Evolutionary conservation across 192 early-diverging fungal species (phyloP), one percentile per base, ranked within the genome.

Genomic region (Coemansia sp.): DNA sequence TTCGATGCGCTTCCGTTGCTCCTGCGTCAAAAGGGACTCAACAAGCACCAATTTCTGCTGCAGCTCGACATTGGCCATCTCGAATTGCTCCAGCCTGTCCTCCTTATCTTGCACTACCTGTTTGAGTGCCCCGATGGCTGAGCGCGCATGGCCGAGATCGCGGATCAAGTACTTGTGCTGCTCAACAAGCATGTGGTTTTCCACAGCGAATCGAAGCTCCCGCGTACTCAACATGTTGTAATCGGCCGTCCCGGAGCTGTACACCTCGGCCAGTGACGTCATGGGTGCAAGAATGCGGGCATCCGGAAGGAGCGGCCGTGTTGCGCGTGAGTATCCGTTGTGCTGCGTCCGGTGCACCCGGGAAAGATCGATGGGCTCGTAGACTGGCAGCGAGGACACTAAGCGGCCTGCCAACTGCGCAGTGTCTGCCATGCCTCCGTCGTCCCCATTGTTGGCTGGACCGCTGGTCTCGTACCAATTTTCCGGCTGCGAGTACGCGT

Each of bases 181-280:
- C 20, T 80, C 77, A n/a, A 80, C 73, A 3, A 80, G 65, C 73
- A 80, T 74, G 13, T 74, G 73, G 63, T 80, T 80, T 32, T 80
- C 77, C 9, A 80, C 69, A 0, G 77, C 73, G 43, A 80, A 74
- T 1, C 77, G 61, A 19, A 80, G 66, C 55, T 80, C 77, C 9
- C 77, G 72, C 65, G 63, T 80, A 42, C 77, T 80, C 57, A 80
- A 54, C 22, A 62, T 38, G 13, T 22, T 41, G 59, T 43, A 32
- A 13, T 52, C 69, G 59, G 57, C 53, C 7, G 38, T 34, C 5
- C 58, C 73, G 1, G 65, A 22, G 7, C 58, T 42, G 13, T 59
- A 69, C 7, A 61, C 59, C 8, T 71, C 77, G 38, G 77, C 72
- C 33, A 80, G 60, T 33, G 77, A 80, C 13, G 77, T 69, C 77